phyloP scores from a whole-genome alignment of 2,329 filamentous ascomycete species.

The Trichoderma semiorbis region DNA sequence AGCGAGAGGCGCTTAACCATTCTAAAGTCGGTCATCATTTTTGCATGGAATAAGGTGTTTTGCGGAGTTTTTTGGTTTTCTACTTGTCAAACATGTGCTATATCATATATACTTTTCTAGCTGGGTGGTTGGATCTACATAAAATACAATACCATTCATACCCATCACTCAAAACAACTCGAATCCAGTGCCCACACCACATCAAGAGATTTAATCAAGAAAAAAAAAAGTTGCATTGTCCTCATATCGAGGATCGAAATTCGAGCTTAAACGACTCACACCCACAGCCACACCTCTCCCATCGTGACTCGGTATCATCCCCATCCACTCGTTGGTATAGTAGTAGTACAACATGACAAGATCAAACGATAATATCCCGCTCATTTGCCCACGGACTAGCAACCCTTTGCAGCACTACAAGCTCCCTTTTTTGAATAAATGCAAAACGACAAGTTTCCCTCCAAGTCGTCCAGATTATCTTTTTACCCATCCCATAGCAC shows the following conservation, averaged over 20 bases:
- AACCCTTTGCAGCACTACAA: not conserved
- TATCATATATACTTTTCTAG: not conserved
- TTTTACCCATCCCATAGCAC: not conserved
- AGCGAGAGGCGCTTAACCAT: conserved; percentile 20
- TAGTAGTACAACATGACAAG: conserved; percentile 11
- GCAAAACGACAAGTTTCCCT: conserved; percentile 1
- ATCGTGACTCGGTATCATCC: not conserved
- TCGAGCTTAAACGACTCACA: not conserved
- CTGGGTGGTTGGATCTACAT: not conserved
- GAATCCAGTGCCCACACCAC: no score
- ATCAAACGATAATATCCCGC: conserved; percentile 12
- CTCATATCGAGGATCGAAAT: not conserved
- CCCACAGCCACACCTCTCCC: not conserved
- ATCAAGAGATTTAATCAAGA: not conserved
- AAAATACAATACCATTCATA: not conserved
- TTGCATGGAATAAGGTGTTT: conserved; percentile 2
- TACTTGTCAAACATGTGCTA: not conserved
- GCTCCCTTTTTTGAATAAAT: not conserved
- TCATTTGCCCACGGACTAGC: conserved; percentile 10
- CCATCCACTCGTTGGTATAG: not conserved
- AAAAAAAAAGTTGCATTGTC: not conserved
- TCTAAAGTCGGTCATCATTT: not conserved
- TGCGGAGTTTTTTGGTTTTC: not conserved
- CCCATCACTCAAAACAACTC: not conserved
- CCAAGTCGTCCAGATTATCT: not conserved